A percentile compares a stretch with the other conserved stretches of the same genome.
Evolutionary conservation across 202 grass and related monocot species (phyloP).

Genomic region (Schoenoplectus tabernaemontani): DNA sequence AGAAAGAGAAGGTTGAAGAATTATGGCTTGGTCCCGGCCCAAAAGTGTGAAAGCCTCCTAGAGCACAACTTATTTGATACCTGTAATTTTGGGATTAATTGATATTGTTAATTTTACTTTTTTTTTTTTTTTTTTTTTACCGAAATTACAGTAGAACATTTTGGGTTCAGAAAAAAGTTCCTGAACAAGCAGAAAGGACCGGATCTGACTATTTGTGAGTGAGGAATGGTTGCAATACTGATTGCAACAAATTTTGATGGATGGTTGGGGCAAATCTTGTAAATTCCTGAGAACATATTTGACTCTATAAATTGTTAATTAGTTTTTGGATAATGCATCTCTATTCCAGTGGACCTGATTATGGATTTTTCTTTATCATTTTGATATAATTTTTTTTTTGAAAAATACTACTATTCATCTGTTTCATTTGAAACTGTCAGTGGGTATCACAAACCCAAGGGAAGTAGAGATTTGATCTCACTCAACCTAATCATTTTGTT

Average conservation of each 20-base stretch:
- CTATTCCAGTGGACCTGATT: neutral
- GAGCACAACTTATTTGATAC: neutral
- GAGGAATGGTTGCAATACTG: neutral
- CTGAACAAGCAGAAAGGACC: neutral
- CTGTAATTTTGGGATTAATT: slow-evolving; percentile 4
- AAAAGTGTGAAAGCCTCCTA: neutral
- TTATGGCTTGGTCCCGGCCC: slow-evolving; percentile 7
- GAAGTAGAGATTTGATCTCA: too few species aligned
- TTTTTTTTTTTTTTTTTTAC: too few species aligned
- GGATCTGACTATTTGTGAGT: neutral
- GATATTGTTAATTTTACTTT: neutral
- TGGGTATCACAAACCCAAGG: too few species aligned
- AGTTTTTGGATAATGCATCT: neutral
- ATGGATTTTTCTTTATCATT: neutral
- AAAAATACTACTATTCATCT: too few species aligned
- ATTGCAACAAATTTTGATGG: neutral
- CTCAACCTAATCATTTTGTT: too few species aligned
- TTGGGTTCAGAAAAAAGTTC: neutral
- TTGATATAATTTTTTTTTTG: too few species aligned
- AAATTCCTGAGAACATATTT: neutral
- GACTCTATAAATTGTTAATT: neutral
- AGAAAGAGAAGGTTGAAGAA: slow-evolving; percentile 4
- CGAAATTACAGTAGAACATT: neutral
- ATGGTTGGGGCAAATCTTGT: neutral
- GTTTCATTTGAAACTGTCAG: too few species aligned